Evolutionary conservation across 2,329 filamentous ascomycete genomes (phyloP).

Genomic region (Byssothecium circinans): DNA sequence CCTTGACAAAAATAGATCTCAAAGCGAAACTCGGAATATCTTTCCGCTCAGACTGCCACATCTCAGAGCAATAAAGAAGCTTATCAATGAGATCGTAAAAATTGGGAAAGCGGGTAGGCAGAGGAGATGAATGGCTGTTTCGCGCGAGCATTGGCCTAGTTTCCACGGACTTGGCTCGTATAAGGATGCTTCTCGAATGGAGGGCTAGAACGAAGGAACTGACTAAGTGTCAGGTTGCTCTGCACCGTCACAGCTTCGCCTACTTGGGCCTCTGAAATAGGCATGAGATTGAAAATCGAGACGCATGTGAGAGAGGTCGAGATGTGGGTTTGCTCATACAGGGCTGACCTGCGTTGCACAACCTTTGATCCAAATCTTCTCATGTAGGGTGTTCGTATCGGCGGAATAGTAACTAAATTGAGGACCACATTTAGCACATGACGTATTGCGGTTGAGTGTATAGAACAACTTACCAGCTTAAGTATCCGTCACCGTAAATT

Average conservation of each 20-base stretch:
- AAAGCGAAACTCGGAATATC: neutral
- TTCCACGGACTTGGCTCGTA: neutral
- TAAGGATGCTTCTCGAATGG: neutral
- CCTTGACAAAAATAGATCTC: neutral
- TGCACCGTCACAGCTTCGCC: neutral
- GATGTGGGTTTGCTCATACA: neutral
- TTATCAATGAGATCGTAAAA: neutral
- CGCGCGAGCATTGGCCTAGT: neutral
- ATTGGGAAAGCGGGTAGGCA: neutral
- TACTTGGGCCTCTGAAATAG: no score
- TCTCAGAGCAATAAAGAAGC: neutral
- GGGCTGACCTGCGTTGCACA: neutral
- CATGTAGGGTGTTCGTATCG: neutral
- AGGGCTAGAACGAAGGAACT: neutral
- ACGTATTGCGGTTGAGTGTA: no score
- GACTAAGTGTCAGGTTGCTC: neutral
- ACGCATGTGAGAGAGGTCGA: no score
- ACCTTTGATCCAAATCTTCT: neutral
- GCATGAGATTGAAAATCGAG: no score
- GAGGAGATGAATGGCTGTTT: neutral
- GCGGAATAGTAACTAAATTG: no score
- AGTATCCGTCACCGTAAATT: neutral
- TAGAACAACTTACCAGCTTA: neutral
- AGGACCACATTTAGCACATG: no score
- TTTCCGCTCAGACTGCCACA: neutral